Conservation (phyloP, 805 yeast species). For the Lipomyces starkeyi region DNA sequence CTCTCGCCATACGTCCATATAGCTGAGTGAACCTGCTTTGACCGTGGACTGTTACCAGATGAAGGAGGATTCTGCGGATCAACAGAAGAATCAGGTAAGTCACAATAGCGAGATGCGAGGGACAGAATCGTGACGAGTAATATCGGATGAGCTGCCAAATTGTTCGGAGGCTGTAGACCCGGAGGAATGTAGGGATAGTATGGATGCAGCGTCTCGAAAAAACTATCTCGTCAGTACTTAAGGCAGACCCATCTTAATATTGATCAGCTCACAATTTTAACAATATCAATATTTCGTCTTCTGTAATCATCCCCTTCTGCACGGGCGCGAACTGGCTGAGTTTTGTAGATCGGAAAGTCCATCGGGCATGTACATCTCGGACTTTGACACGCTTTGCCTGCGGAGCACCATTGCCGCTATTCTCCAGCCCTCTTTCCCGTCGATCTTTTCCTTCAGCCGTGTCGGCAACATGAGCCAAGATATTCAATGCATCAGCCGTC, state of each 20-base stretch:
- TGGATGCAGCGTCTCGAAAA: constrained; percentile 83
- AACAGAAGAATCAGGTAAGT: constrained; percentile 51
- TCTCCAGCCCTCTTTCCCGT: neutral
- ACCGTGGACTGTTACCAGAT: constrained; percentile 18
- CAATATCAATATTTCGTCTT: constrained; percentile 47
- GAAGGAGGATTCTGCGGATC: constrained; percentile 13
- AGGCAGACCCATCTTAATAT: neutral
- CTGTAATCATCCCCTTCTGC: constrained; percentile 60
- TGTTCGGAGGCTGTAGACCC: constrained; percentile 68
- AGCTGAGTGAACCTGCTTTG: constrained; percentile 63
- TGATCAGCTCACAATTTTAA: constrained; percentile 36
- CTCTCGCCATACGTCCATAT: constrained; percentile 85
- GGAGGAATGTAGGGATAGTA: constrained; percentile 86
- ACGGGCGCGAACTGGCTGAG: constrained; percentile 39
- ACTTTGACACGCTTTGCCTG: constrained; percentile 11
- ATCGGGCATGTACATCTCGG: constrained; percentile 19
- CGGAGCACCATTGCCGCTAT: constrained; percentile 5
- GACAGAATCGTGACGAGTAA: constrained; percentile 81
- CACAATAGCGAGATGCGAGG: constrained; percentile 77
- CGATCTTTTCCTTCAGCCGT: constrained; percentile 34
- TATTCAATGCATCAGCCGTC: constrained; percentile 49
- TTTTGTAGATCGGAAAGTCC: constrained; percentile 35
- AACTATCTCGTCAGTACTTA: constrained; percentile 45
- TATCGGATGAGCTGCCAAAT: constrained; percentile 78
- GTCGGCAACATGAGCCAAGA: constrained; percentile 48